These are phyloP conservation scores for Decorospora gaudefroyi DNA, from an alignment of 2,329 filamentous ascomycete genomes.

Conservation along the genomic window DNA sequence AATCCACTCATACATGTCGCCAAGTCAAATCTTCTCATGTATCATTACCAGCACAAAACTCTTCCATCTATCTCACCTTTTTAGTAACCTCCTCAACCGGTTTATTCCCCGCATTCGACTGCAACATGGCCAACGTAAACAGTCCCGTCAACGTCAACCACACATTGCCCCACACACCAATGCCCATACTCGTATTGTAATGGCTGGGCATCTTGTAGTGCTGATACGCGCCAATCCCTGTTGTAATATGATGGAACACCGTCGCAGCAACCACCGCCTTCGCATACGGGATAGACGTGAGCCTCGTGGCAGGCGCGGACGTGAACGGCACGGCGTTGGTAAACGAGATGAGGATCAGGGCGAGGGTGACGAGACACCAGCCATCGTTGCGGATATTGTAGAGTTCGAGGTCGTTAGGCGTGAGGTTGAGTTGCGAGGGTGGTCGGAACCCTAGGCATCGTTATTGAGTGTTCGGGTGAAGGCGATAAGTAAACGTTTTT, in stretches of 20 bases:
- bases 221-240: constrained; percentile 30
- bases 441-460: constrained; percentile 27
- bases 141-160: constrained; percentile 29
- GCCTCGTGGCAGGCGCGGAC: constrained; percentile 5
- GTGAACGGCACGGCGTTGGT: constrained; percentile 28
- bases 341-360: constrained; percentile 29
- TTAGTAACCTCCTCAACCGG: constrained; percentile 16
- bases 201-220: constrained; percentile 33
- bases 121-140: constrained; percentile 19
- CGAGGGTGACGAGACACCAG: constrained; percentile 35
- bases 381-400: constrained; percentile 35
- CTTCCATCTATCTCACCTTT: constrained; percentile 14
- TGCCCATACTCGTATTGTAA: constrained; percentile 32
- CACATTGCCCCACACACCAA: constrained; percentile 34
- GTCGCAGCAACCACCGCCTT: constrained; percentile 30
- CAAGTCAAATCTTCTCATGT: not conserved
- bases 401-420: constrained; percentile 31
- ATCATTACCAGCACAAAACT: not conserved
- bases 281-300: constrained; percentile 20
- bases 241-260: constrained; percentile 30
- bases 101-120: constrained; percentile 13
- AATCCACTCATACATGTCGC: too few species aligned
- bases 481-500: not conserved
- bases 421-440: constrained; percentile 28
- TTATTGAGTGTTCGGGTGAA: constrained; percentile 2